Evolutionary conservation across 179 eudicot species (phyloP).

Genomic region (Patellifolia procumbens): DNA sequence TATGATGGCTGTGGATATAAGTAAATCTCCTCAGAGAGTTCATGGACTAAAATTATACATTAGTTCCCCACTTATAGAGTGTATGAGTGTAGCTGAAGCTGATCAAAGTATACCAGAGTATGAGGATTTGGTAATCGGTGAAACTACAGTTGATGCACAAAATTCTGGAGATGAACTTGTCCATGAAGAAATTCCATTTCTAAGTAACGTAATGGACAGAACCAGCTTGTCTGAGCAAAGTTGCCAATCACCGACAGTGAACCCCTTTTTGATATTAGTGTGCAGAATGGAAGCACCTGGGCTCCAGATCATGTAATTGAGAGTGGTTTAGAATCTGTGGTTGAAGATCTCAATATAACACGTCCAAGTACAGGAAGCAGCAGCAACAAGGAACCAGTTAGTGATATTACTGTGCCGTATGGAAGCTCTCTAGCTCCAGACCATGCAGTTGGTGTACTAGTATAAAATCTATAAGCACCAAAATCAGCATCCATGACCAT

Average conservation of each 20-base stretch:
- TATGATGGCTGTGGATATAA: constrained; percentile 27
- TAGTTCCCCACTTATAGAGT: constrained; percentile 40
- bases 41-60: constrained; percentile 28
- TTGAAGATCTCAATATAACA: constrained; percentile 11
- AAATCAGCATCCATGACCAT: constrained; percentile 33
- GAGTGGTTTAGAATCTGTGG: constrained; percentile 43
- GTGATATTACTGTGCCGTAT: constrained; percentile 40
- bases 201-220: constrained; percentile 42
- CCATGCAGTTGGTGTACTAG: constrained; percentile 41
- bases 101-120: constrained; percentile 60
- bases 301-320: constrained; percentile 39
- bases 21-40: constrained; percentile 29
- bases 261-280: constrained; percentile 51
- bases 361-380: constrained; percentile 2
- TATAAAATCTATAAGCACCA: constrained; percentile 41
- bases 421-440: constrained; percentile 30
- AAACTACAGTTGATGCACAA: constrained; percentile 34
- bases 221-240: constrained; percentile 57
- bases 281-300: constrained; percentile 23
- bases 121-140: constrained; percentile 54
- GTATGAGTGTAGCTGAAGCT: constrained; percentile 36
- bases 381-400: constrained; percentile 50
- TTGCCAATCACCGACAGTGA: constrained; percentile 46
- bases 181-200: too few species aligned
- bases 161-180: constrained; percentile 34